A percentile compares a stretch with the other conserved stretches of the same genome.
Conservation (phyloP, 108 stramenopile species). For the Aurantiochytrium sp. region DNA sequence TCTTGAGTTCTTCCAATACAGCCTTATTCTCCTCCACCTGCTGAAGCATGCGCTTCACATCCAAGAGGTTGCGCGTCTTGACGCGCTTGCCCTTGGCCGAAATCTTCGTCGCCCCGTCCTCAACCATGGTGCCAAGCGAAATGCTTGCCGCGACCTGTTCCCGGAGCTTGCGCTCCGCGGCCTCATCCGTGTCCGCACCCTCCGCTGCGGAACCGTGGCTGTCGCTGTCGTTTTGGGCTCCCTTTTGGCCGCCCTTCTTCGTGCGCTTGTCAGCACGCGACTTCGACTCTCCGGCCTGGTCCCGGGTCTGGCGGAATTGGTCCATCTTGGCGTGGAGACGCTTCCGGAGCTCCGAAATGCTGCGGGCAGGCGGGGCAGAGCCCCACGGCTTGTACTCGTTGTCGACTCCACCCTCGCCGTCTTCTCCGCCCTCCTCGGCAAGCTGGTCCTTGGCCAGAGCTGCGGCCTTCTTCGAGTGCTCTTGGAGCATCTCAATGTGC, state of each 20-base stretch:
- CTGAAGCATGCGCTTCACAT: not conserved
- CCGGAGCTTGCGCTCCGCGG: not conserved
- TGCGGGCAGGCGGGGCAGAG: not conserved
- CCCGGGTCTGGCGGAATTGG: not conserved
- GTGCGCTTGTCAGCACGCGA: not conserved
- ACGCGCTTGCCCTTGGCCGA: not conserved
- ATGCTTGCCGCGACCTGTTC: not conserved
- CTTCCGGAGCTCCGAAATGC: not conserved
- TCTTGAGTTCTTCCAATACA: not conserved
- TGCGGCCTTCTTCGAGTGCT: not conserved
- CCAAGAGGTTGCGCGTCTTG: constrained; percentile 1
- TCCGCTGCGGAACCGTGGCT: not conserved
- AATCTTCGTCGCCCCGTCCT: not conserved
- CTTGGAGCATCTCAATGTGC: not conserved
- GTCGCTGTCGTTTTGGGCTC: not conserved
- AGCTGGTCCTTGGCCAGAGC: not conserved
- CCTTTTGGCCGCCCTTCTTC: not conserved
- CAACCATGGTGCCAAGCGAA: not conserved
- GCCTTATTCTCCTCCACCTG: not conserved
- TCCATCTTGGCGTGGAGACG: not conserved
- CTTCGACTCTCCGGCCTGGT: not conserved
- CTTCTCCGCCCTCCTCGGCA: not conserved
- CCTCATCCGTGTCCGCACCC: not conserved
- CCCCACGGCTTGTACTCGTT: not conserved
- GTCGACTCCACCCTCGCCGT: not conserved